These are phyloP conservation scores for Tephrocybe sp. DNA, from an alignment of 768 basidiomycete genomes.

Conservation along the genomic window DNA sequence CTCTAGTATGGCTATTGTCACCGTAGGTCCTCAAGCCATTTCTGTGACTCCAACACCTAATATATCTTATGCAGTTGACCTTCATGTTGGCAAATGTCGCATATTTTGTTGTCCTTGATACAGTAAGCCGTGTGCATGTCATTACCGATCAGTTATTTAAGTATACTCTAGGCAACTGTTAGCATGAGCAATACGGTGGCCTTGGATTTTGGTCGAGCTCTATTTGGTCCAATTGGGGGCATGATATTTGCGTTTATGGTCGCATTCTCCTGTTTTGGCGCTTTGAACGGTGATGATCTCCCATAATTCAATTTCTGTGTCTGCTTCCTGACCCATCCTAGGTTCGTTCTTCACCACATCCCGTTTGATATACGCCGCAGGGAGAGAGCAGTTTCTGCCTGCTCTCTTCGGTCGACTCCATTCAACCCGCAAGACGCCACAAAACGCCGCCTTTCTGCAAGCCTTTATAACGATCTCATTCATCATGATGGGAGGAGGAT, in stretches of 20 bases:
- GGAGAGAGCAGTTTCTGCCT: slow-evolving; percentile 86
- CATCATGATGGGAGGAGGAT: slow-evolving; percentile 86
- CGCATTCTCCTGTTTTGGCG: slow-evolving; percentile 93
- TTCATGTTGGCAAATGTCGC: slow-evolving; percentile 84
- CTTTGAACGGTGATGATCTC: slow-evolving; percentile 70
- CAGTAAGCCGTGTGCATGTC: slow-evolving; percentile 37
- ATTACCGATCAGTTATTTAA: background rate
- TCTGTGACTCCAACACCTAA: slow-evolving; percentile 3
- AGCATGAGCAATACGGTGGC: slow-evolving; percentile 85
- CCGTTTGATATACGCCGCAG: slow-evolving; percentile 87
- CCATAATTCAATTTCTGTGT: background rate
- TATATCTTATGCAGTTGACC: slow-evolving; percentile 45
- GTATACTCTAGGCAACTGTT: slow-evolving; percentile 49
- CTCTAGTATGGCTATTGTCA: slow-evolving; percentile 83
- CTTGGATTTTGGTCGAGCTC: slow-evolving; percentile 85
- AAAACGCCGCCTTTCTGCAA: slow-evolving; percentile 86
- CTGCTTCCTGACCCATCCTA: slow-evolving; percentile 24
- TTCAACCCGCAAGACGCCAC: slow-evolving; percentile 73
- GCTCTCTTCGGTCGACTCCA: slow-evolving; percentile 80
- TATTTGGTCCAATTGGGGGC: slow-evolving; percentile 88
- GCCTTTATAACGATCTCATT: slow-evolving; percentile 72
- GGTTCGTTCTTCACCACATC: slow-evolving; percentile 74
- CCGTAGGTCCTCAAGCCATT: slow-evolving; percentile 41
- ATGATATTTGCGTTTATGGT: slow-evolving; percentile 88
- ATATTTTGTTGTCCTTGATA: slow-evolving; percentile 93